A percentile compares a stretch with the other conserved stretches of the same genome.
These are phyloP conservation scores for Aspergillus versicolor DNA, from an alignment of 2,329 filamentous ascomycete species.

Conservation along the genomic window DNA sequence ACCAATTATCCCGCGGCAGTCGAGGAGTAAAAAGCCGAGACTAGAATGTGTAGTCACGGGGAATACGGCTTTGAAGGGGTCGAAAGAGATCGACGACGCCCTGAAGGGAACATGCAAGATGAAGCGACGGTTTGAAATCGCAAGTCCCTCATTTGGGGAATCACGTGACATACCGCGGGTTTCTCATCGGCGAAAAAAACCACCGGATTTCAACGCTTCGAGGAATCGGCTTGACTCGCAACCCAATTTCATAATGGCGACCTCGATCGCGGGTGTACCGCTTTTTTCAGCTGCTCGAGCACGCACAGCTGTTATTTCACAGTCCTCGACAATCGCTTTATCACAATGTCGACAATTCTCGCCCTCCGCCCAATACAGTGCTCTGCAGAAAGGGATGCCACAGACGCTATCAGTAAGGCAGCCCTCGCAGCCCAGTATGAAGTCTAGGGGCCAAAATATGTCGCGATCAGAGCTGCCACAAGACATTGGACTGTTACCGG, in stretches of 20 bases:
- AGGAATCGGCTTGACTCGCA: constrained; percentile 10
- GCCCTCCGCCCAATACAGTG: constrained; percentile 24
- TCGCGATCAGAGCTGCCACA: constrained; percentile 37
- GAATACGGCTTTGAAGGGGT: neutral
- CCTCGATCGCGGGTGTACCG: constrained; percentile 27
- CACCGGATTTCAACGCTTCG: constrained; percentile 2
- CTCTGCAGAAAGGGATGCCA: constrained; percentile 14
- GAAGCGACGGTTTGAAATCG: neutral
- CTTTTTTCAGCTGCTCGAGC: constrained; percentile 20
- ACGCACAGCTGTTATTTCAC: constrained; percentile 16
- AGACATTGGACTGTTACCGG: constrained; percentile 48
- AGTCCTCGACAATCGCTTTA: constrained; percentile 14
- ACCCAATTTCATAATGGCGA: constrained; percentile 30
- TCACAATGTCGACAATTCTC: constrained; percentile 38
- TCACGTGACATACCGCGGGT: constrained; percentile 11
- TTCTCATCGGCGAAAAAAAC: constrained; percentile 11
- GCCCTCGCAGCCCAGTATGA: constrained; percentile 41
- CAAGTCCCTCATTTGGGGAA: neutral
- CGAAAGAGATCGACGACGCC: constrained; percentile 4
- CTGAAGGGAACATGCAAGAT: neutral
- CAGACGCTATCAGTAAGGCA: constrained; percentile 27
- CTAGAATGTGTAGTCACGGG: neutral
- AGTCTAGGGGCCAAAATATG: constrained; percentile 32
- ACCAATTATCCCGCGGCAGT: neutral
- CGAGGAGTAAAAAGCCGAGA: neutral